Conservation (phyloP, 352 stramenopile species). For the Phytophthora multivora region DNA sequence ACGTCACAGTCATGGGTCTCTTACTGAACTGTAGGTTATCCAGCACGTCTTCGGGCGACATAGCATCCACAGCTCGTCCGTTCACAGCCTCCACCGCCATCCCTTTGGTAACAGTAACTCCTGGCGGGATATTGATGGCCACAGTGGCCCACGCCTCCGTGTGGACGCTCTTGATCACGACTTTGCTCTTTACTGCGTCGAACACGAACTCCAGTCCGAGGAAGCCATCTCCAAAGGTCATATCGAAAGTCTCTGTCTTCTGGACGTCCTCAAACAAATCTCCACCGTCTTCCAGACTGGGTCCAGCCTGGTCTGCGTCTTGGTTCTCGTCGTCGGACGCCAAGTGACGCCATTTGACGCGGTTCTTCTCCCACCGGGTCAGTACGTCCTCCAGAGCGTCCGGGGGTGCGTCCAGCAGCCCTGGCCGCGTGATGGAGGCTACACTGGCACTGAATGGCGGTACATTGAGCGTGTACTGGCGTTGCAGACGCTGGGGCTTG, state of each 20-base stretch:
- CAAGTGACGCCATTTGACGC: conserved; percentile 51
- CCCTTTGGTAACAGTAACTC: conserved; percentile 47
- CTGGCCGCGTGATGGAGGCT: conserved; percentile 20
- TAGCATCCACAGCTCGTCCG: conserved; percentile 35
- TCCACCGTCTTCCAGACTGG: conserved; percentile 21
- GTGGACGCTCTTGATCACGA: conserved; percentile 72
- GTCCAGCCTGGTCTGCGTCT: background rate
- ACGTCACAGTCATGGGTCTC: conserved; percentile 71
- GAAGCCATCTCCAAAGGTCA: conserved; percentile 73
- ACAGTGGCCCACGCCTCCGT: conserved; percentile 29
- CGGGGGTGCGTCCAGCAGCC: conserved; percentile 39
- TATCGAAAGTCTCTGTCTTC: conserved; percentile 65
- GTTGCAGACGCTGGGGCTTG: conserved; percentile 63
- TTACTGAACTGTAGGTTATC: conserved; percentile 61
- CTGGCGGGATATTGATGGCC: conserved; percentile 49
- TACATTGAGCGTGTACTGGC: conserved; percentile 85
- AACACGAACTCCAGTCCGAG: conserved; percentile 78
- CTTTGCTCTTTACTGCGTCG: conserved; percentile 48
- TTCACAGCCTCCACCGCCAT: conserved; percentile 76
- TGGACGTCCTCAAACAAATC: conserved; percentile 31
- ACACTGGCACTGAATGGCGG: conserved; percentile 36
- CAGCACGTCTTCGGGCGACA: conserved; percentile 59
- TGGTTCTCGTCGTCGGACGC: conserved; percentile 25
- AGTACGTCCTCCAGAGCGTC: conserved; percentile 52
- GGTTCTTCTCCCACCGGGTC: conserved; percentile 62